These are phyloP conservation scores for Podaxis mareebaensis DNA, from an alignment of 768 basidiomycete genomes.

Conservation along the genomic window DNA sequence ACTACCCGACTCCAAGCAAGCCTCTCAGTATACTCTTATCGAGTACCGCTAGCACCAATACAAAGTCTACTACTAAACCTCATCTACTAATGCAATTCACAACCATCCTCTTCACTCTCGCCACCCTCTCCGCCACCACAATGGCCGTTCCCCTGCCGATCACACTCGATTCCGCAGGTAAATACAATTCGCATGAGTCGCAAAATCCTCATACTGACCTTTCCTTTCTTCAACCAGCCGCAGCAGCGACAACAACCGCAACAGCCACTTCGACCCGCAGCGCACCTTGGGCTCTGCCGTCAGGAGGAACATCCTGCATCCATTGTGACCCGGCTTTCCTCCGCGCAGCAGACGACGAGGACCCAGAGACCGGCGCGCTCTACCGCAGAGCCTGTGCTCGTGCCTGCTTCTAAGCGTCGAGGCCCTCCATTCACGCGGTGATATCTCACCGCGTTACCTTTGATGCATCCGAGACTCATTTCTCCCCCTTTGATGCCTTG, in stretches of 20 bases:
- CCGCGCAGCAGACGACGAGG: conserved; percentile 3
- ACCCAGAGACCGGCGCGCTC: not conserved
- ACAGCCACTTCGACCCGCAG: not conserved
- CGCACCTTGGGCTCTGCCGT: not conserved
- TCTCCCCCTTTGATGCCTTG: not conserved
- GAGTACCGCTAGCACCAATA: not conserved
- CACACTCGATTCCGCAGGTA: not conserved
- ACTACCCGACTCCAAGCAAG: not conserved
- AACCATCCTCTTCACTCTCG: not conserved
- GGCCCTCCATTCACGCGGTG: not conserved
- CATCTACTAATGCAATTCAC: not conserved
- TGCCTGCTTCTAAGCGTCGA: not conserved
- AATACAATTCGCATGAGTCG: not conserved
- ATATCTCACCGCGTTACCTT: not conserved
- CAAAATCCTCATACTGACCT: not conserved
- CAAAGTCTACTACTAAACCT: not conserved
- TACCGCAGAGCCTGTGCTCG: conserved; percentile 2
- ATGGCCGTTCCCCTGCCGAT: not conserved
- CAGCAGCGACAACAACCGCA: not conserved
- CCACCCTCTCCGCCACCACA: not conserved
- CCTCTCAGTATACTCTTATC: too few relatives aligned
- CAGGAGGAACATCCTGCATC: not conserved
- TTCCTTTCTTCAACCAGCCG: not conserved
- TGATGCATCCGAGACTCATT: not conserved
- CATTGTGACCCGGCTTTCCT: conserved; percentile 8